Percentiles rank a stretch among this genome's conserved stretches.
Conservation (phyloP, 176 grass and related monocot species). For the Oryza rufipogon region DNA sequence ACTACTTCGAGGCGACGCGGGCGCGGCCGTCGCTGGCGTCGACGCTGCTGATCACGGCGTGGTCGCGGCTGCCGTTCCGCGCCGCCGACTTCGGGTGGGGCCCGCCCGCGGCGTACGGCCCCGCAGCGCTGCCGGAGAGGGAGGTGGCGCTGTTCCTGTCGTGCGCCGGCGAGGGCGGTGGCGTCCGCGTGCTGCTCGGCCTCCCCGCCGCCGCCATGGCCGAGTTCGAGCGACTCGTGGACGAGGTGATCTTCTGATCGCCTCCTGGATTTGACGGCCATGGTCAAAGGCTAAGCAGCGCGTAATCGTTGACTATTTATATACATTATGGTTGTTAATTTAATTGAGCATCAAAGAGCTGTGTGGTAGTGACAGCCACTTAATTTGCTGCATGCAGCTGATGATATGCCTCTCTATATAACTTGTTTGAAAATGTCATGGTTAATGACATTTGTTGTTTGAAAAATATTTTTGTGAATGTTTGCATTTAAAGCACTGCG, state of each 20-base stretch:
- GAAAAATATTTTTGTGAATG: too few relatives aligned
- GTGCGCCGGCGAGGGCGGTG: slow-evolving; percentile 55
- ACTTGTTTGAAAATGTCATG: neutral
- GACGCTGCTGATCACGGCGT: slow-evolving; percentile 75
- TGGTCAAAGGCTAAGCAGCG: neutral
- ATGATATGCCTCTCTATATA: too few relatives aligned
- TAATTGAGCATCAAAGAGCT: neutral
- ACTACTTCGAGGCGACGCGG: slow-evolving; percentile 76
- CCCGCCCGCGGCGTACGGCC: slow-evolving; percentile 58
- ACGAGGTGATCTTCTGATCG: slow-evolving; percentile 13
- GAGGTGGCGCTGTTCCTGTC: slow-evolving; percentile 85
- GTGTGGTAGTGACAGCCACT: neutral
- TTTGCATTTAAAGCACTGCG: too few relatives aligned
- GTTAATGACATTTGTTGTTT: neutral
- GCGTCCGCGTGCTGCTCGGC: slow-evolving; percentile 72
- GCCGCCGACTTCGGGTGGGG: slow-evolving; percentile 81
- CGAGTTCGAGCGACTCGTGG: slow-evolving; percentile 58
- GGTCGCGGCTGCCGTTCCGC: slow-evolving; percentile 74
- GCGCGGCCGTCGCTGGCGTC: slow-evolving; percentile 67
- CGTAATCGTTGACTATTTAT: neutral
- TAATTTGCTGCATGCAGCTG: too few relatives aligned
- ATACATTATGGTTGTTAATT: neutral
- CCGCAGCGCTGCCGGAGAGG: slow-evolving; percentile 72
- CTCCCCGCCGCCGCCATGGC: slow-evolving; percentile 67
- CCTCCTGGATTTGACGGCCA: neutral